Base-by-base conservation (phyloP, 176 grass and related monocot genomes). In the Hsuehochloa calcarea region DNA sequence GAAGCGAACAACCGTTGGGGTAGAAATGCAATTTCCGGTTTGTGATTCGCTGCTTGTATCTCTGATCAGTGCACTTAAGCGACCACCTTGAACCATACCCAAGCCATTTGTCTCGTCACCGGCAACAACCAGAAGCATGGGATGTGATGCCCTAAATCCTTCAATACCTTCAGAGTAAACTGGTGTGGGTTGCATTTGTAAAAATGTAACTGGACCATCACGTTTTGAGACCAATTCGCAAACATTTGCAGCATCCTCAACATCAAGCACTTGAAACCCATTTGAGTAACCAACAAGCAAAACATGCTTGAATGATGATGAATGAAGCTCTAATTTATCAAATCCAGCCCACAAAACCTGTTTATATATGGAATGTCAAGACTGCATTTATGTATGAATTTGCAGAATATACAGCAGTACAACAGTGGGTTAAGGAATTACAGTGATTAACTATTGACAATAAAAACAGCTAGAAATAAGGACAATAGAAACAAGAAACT, bases 231-330 rank as follows among this genome's bases (percentile, higher is more conserved):
- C 97, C 80, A 99, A 84, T 80, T 99, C 97, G 0, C 97, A 94
- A 25, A 99, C 97, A 92, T 96, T 96, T 38, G 97, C 82, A 59
- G 93, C 90, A 91, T 99, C 93, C 67, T 99, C 93, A 35, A 99
- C 97, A 91, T 99, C 97, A 76, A 99, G 92, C 47, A 99, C 93
- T 96, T 99, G 97, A 88, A 99, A 99, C 47, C 97, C 97, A 86
- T 96, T 99, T 20, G 97, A 89, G 70, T 99, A 99, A 55, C 97
- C 93, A 76, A 99, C 83, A 6, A 99, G 90, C 90, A 99, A 84
- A 74, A 99, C 93, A 68, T 90, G 87, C 90, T 99, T 99, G 88
- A 96, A 99, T 20, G 84, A 91, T 71, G 93, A 99, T 4, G 88
- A 74, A 56, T 86, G 75, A 39, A 96, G 81, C 70, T 96, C 97